A percentile compares a stretch with the other conserved stretches of the same genome.
Conservation (phyloP, 1,284 basidiomycete genomes). For the Trichosporon sp. region DNA sequence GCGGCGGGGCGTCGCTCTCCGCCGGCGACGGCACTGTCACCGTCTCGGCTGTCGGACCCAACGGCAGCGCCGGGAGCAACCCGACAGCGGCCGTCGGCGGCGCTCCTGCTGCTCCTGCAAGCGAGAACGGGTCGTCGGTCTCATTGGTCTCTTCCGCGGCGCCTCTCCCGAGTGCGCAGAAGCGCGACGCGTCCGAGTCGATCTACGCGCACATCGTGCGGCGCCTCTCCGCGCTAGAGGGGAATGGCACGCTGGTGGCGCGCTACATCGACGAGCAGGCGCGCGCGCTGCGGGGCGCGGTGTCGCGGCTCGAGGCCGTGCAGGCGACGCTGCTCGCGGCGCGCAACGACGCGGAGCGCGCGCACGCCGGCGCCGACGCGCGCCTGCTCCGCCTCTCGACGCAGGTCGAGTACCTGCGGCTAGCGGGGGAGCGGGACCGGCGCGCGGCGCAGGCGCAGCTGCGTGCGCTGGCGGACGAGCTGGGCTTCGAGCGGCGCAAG, state of each 20-base stretch:
- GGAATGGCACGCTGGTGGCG: constrained; percentile 79
- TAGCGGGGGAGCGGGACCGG: constrained; percentile 36
- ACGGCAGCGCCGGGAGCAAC: too few species aligned
- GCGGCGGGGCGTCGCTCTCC: not conserved
- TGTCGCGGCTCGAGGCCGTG: constrained; percentile 61
- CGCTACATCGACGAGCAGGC: constrained; percentile 90
- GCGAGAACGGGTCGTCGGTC: not conserved
- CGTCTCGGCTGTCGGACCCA: not conserved
- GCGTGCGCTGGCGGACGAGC: constrained; percentile 37
- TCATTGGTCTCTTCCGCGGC: not conserved
- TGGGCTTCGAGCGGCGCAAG: constrained; percentile 41
- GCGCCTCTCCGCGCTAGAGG: constrained; percentile 76
- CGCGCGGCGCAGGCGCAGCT: constrained; percentile 30
- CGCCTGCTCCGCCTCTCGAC: constrained; percentile 34
- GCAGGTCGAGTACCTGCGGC: constrained; percentile 40
- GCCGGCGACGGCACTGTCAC: not conserved
- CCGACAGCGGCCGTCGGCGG: not conserved
- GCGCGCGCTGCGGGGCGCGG: constrained; percentile 66
- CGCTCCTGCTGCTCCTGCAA: not conserved
- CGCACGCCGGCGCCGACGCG: constrained; percentile 26
- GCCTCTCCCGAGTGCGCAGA: not conserved
- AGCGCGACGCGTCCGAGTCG: constrained; percentile 69
- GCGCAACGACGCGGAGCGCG: not conserved
- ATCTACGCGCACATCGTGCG: constrained; percentile 97
- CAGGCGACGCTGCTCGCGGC: not conserved